phyloP scores from a whole-genome alignment of 306 rosid genomes.

The Casuarina equisetifolia region DNA sequence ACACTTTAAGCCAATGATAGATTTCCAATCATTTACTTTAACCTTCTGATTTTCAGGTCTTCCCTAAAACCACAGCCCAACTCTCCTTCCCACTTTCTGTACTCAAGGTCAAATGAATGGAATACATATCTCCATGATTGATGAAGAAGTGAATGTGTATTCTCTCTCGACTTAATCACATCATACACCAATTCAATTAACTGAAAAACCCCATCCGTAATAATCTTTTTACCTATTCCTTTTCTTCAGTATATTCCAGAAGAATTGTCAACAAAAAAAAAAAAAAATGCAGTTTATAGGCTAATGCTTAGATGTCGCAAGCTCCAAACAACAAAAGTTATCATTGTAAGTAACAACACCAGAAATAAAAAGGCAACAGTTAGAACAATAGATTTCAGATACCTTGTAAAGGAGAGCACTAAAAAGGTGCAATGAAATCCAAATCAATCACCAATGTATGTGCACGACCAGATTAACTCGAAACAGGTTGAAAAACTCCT shows the following conservation, averaged over 20 bases:
- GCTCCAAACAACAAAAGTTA: not conserved
- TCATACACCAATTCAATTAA: not conserved
- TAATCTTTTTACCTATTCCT: not conserved
- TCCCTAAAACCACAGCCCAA: not conserved
- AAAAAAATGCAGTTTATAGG: not conserved
- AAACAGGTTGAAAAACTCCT: constrained; percentile 63
- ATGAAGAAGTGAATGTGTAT: not conserved
- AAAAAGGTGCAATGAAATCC: constrained; percentile 27
- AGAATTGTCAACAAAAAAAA: not conserved
- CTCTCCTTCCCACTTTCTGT: not conserved
- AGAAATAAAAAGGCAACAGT: not conserved
- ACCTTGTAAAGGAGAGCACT: constrained; percentile 35
- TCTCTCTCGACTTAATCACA: not conserved
- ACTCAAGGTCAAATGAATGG: not conserved
- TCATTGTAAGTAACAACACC: not conserved
- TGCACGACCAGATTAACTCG: constrained; percentile 39
- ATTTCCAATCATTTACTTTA: not conserved
- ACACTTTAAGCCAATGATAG: not conserved
- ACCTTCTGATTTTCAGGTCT: not conserved
- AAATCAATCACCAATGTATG: constrained; percentile 16
- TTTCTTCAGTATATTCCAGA: not conserved
- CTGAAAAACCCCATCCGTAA: not conserved
- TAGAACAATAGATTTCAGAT: not conserved
- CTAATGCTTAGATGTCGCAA: not conserved
- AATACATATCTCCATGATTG: not conserved